Base-by-base conservation (phyloP, 225 moss, liverwort and hornwort species). In the Polytrichum formosum region DNA sequence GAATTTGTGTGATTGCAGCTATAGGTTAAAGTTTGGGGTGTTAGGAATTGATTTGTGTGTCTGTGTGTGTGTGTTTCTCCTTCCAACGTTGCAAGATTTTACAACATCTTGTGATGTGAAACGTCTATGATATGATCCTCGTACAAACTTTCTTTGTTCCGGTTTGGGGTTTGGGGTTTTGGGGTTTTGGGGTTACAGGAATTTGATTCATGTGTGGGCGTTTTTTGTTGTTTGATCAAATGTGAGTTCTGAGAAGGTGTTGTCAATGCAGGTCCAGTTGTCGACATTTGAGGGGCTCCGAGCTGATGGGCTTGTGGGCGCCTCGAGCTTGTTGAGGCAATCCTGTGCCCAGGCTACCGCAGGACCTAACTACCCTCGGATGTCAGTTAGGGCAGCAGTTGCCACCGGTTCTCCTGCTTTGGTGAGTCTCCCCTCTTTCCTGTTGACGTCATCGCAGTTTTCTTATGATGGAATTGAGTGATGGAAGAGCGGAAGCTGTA, bases 261-360 rank as follows among this genome's bases (percentile, higher is more conserved):
- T 53, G 62, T 21, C 2, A 30, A 61, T 16, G 31, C 62, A 71
- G 71, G 61, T 71, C 30, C 26, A 27, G 61, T 21, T 71, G 26
- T 61, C 26, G 35, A 71, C 62, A 53, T 71, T 71, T 63, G 71
- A 71, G 26, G 71, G 71, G 25, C 71, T 71, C 19, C 71, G 71
- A 26, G 61, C 62, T 18, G 71, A 71, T 27, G 62, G 71, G 61
- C 53, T 62, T 6, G 62, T 53, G 30, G 22, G 71, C 35, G 63
- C 62, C 31, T 71, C 62, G 26, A 61, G 62, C 31, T 22, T 61
- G 18, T 61, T 62, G 35, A 33, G 71, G 37, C 25, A 71, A 63
- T 23, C 27, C 22, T 28, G 28, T 1, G 10, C 28, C 53, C 53
- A 30, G 37, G 26, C 71, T 35, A 61, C 71, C 5, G 9, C 35